phyloP scores from a whole-genome alignment of 805 yeast genomes.

The Ogataea polymorpha region DNA sequence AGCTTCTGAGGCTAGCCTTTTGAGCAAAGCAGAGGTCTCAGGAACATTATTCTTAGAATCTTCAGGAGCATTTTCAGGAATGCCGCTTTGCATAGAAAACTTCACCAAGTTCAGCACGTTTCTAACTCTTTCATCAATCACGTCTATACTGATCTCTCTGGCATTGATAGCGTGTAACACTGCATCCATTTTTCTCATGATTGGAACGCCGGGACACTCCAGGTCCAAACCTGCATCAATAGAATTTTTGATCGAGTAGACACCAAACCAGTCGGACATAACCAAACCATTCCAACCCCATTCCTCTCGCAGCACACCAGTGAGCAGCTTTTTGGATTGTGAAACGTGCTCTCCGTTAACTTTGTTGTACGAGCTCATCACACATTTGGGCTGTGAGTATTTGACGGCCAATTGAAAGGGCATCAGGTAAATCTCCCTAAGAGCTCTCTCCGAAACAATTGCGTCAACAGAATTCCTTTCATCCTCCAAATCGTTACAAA shows the following conservation, averaged over 20 bases:
- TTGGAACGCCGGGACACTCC: slow-evolving; percentile 67
- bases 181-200: slow-evolving; percentile 40
- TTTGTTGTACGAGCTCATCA: slow-evolving; percentile 65
- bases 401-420: slow-evolving; percentile 63
- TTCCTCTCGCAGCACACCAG: slow-evolving; percentile 50
- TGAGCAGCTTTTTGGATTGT: slow-evolving; percentile 42
- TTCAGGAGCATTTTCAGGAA: slow-evolving; percentile 42
- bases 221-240: slow-evolving; percentile 57
- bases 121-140: slow-evolving; percentile 47
- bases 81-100: slow-evolving; percentile 38
- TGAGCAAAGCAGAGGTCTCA: slow-evolving; percentile 42
- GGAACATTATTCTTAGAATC: slow-evolving; percentile 42
- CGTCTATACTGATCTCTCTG: slow-evolving; percentile 40
- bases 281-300: slow-evolving; percentile 57
- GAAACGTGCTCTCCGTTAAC: slow-evolving; percentile 61
- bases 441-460: slow-evolving; percentile 55
- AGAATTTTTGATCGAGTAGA: slow-evolving; percentile 46
- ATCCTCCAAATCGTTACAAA: slow-evolving; percentile 61
- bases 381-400: slow-evolving; percentile 48
- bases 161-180: slow-evolving; percentile 41
- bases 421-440: slow-evolving; percentile 60
- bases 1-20: slow-evolving; percentile 48
- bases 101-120: slow-evolving; percentile 48
- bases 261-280: slow-evolving; percentile 69
- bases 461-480: slow-evolving; percentile 49